Evolutionary conservation across 1,284 basidiomycete species (phyloP).

Genomic region (Sporisorium scitamineum): DNA sequence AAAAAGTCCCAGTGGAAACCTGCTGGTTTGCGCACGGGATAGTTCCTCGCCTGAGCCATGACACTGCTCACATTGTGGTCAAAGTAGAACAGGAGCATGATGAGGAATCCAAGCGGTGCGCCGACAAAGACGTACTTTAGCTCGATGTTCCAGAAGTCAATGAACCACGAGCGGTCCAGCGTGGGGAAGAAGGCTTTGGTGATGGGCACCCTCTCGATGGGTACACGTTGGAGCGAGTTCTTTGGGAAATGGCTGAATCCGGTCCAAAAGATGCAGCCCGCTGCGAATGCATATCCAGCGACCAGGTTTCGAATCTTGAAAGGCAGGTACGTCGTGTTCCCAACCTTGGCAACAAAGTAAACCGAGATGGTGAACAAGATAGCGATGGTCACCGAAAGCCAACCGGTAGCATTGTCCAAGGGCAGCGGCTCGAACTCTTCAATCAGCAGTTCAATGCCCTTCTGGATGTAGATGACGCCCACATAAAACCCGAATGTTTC

Average conservation of each 20-base stretch:
- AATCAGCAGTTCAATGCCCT: slow-evolving; percentile 71
- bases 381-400: slow-evolving; percentile 71
- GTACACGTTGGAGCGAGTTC: slow-evolving; percentile 58
- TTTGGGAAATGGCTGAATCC: slow-evolving; percentile 70
- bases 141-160: slow-evolving; percentile 89
- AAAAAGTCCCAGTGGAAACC: slow-evolving; percentile 84
- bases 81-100: slow-evolving; percentile 68
- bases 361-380: slow-evolving; percentile 71
- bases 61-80: slow-evolving; percentile 79
- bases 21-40: slow-evolving; percentile 88
- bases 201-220: slow-evolving; percentile 64
- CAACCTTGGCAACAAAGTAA: slow-evolving; percentile 65
- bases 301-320: slow-evolving; percentile 69
- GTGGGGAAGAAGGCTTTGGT: slow-evolving; percentile 73
- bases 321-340: slow-evolving; percentile 64
- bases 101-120: slow-evolving; percentile 73
- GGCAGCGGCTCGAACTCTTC: slow-evolving; percentile 66
- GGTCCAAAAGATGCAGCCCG: slow-evolving; percentile 70
- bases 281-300: slow-evolving; percentile 69
- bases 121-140: slow-evolving; percentile 89
- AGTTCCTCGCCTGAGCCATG: slow-evolving; percentile 91
- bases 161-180: slow-evolving; percentile 82
- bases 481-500: slow-evolving; percentile 87
- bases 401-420: slow-evolving; percentile 69
- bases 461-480: slow-evolving; percentile 69